phyloP scores from a whole-genome alignment of 2,329 filamentous ascomycete genomes.

The Diaporthe humulicola region DNA sequence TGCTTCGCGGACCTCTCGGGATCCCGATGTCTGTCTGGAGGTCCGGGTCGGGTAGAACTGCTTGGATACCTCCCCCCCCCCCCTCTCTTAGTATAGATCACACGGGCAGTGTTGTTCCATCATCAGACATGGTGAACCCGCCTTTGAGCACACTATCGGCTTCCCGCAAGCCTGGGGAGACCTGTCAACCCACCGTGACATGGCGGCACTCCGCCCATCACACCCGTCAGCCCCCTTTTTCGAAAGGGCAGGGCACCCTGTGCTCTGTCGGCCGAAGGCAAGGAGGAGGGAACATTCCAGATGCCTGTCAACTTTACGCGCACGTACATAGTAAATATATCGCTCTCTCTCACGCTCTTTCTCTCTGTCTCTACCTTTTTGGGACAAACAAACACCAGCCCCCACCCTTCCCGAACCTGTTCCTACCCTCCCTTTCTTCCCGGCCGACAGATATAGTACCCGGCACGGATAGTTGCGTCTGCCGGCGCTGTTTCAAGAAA shows the following conservation, averaged over 20 bases:
- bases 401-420: background rate
- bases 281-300: background rate
- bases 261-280: background rate
- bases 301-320: background rate
- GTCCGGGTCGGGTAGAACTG: background rate
- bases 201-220: background rate
- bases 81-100: background rate
- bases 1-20: background rate
- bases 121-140: slow-evolving; percentile 11
- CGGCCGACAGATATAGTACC: slow-evolving; percentile 29
- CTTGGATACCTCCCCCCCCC: background rate
- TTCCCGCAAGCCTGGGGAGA: background rate
- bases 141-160: background rate
- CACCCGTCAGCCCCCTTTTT: slow-evolving; percentile 4
- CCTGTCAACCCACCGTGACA: slow-evolving; percentile 10
- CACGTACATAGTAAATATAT: no score
- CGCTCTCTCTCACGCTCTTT: background rate
- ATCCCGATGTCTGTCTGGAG: background rate
- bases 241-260: background rate
- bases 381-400: background rate
- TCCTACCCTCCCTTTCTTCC: background rate
- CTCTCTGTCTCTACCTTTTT: background rate
- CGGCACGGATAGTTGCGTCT: background rate
- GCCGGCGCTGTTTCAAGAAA: background rate
- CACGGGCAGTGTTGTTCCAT: slow-evolving; percentile 10